Evolutionary conservation across 1,139 yeast species (phyloP).

Genomic region (Candida sp.): DNA sequence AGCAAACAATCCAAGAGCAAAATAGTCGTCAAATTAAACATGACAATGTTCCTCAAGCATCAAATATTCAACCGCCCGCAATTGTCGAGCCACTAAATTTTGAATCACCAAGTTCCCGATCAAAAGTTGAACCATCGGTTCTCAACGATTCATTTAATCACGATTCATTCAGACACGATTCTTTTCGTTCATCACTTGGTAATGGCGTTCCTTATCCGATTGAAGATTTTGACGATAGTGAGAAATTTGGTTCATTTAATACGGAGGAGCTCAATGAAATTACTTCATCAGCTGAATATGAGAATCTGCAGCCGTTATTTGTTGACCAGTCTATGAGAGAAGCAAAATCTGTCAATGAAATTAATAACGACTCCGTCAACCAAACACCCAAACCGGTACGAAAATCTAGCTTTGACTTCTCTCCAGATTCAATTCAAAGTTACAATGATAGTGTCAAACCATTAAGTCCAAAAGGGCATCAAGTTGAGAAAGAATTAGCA

Average conservation of each 20-base stretch:
- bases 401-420: neutral
- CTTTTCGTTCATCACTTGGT: neutral
- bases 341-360: slow-evolving; percentile 3
- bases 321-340: slow-evolving; percentile 17
- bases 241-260: neutral
- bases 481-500: slow-evolving; percentile 27
- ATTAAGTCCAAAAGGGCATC: slow-evolving; percentile 30
- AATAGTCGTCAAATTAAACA: too few species aligned
- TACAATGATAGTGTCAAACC: slow-evolving; percentile 14
- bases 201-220: neutral
- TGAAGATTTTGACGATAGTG: neutral
- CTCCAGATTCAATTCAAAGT: neutral
- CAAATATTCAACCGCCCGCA: neutral
- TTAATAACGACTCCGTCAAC: slow-evolving; percentile 2
- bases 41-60: too few species aligned
- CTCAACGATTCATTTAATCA: neutral
- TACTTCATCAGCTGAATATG: slow-evolving; percentile 17
- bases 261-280: slow-evolving; percentile 12
- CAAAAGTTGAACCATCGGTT: neutral
- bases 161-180: neutral
- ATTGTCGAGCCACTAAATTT: neutral
- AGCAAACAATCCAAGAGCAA: neutral
- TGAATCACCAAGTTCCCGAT: neutral
- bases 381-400: neutral
- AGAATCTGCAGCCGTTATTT: slow-evolving; percentile 22